Evolutionary conservation across 768 basidiomycete species (phyloP).

Genomic region (Pluteus cervinus): DNA sequence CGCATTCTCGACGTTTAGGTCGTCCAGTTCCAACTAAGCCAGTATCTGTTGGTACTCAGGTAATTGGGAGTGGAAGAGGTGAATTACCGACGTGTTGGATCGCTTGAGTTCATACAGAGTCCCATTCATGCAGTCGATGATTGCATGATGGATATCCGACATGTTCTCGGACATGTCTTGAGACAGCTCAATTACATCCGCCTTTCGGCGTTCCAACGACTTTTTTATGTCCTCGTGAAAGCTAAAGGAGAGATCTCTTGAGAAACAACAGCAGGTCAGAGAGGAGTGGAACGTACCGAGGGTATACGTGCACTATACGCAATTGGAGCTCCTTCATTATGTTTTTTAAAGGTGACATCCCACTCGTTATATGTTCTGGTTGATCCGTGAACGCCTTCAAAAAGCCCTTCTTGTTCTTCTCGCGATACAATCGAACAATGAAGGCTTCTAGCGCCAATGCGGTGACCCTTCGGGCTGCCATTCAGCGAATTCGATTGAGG

Average conservation of each 20-base stretch:
- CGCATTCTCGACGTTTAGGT: slow-evolving; percentile 86
- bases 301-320: slow-evolving; percentile 86
- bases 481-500: background rate
- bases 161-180: slow-evolving; percentile 82
- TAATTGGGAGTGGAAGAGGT: background rate
- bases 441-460: slow-evolving; percentile 86
- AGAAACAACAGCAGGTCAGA: background rate
- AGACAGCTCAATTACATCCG: slow-evolving; percentile 89
- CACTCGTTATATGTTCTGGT: slow-evolving; percentile 90
- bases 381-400: slow-evolving; percentile 97
- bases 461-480: slow-evolving; percentile 55
- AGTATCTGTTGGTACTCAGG: slow-evolving; percentile 2
- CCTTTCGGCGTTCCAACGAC: slow-evolving; percentile 74
- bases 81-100: slow-evolving; percentile 62
- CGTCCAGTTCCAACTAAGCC: slow-evolving; percentile 96
- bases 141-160: slow-evolving; percentile 87
- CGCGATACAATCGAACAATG: slow-evolving; percentile 84
- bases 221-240: slow-evolving; percentile 88
- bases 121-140: slow-evolving; percentile 90
- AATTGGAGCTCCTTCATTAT: slow-evolving; percentile 92
- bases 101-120: slow-evolving; percentile 88
- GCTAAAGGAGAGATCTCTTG: slow-evolving; percentile 30
- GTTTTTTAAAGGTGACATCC: slow-evolving; percentile 84
- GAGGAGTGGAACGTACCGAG: slow-evolving; percentile 49
- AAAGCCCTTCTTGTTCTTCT: slow-evolving; percentile 87